These are phyloP conservation scores for Leishmania guyanensis DNA, from an alignment of 208 protist genomes.

Conservation along the genomic window DNA sequence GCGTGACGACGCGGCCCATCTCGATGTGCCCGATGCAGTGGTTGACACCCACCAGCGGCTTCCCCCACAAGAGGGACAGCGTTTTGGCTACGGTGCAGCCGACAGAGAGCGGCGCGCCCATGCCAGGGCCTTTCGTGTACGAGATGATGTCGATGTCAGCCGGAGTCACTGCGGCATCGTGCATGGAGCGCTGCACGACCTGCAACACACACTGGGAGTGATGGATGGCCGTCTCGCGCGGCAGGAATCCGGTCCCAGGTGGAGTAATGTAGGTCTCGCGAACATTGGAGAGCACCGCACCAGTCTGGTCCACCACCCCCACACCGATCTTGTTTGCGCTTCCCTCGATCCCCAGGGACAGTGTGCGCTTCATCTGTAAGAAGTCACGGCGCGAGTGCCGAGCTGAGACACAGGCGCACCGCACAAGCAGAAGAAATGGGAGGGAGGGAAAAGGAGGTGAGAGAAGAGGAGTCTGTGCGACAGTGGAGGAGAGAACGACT, in stretches of 20 bases:
- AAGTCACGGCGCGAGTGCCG: not conserved
- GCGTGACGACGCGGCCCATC: conserved; percentile 98
- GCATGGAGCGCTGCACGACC: conserved; percentile 94
- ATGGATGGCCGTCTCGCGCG: conserved; percentile 98
- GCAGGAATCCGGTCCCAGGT: conserved; percentile 98
- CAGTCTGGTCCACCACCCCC: conserved; percentile 95
- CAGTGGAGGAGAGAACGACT: not conserved
- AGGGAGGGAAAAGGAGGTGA: not conserved
- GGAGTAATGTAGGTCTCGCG: conserved; percentile 98
- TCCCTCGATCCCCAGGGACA: conserved; percentile 98
- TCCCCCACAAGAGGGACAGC: conserved; percentile 82
- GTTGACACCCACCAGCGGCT: conserved; percentile 98
- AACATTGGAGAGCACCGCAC: conserved; percentile 97
- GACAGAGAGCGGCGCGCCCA: conserved; percentile 96
- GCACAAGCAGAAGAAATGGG: not conserved
- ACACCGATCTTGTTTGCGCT: conserved; percentile 99
- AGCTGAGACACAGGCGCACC: not conserved
- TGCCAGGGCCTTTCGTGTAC: conserved; percentile 98
- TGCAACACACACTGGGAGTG: conserved; percentile 88
- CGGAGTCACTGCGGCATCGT: conserved; percentile 80
- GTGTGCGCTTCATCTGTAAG: conserved; percentile 17
- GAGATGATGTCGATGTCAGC: conserved; percentile 93
- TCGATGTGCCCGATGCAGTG: conserved; percentile 99
- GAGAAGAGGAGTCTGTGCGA: not conserved
- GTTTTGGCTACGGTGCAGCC: conserved; percentile 83